These are phyloP conservation scores for Fusarium sp. DNA, from an alignment of 2,329 filamentous ascomycete species.

Conservation along the genomic window DNA sequence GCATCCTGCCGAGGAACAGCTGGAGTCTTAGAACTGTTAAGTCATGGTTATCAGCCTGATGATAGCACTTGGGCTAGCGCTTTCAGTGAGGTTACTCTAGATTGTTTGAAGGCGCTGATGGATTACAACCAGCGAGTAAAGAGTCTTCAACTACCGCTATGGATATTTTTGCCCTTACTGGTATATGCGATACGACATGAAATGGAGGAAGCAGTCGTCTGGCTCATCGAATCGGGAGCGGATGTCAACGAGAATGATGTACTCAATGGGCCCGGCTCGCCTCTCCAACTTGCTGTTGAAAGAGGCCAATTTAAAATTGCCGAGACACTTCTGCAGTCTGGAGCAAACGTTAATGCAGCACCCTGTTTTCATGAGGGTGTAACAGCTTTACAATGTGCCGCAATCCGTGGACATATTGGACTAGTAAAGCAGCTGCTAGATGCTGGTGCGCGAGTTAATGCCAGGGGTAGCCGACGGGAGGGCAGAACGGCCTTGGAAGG, in stretches of 20 bases:
- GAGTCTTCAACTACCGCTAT: background rate
- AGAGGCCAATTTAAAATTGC: background rate
- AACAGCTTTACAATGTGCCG: background rate
- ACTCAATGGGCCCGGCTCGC: background rate
- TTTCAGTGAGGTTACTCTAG: rapidly evolving
- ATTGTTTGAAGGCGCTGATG: rapidly evolving
- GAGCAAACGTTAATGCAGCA: background rate
- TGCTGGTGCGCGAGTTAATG: background rate
- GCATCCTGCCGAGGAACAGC: rapidly evolving
- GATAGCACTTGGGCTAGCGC: background rate
- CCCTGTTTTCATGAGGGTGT: background rate
- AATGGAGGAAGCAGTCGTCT: background rate
- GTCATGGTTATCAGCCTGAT: background rate
- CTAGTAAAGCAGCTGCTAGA: background rate
- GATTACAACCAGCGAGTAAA: rapidly evolving
- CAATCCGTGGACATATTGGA: background rate
- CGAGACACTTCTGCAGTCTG: background rate
- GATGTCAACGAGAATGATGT: background rate
- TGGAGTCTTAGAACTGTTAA: background rate
- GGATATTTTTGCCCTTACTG: background rate
- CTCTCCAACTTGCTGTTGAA: background rate
- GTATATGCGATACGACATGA: rapidly evolving
- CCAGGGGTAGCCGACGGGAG: rapidly evolving
- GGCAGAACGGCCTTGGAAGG: background rate
- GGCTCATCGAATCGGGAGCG: background rate